Conservation (phyloP, 179 eudicot species). For the Heliamphora pulchella region DNA sequence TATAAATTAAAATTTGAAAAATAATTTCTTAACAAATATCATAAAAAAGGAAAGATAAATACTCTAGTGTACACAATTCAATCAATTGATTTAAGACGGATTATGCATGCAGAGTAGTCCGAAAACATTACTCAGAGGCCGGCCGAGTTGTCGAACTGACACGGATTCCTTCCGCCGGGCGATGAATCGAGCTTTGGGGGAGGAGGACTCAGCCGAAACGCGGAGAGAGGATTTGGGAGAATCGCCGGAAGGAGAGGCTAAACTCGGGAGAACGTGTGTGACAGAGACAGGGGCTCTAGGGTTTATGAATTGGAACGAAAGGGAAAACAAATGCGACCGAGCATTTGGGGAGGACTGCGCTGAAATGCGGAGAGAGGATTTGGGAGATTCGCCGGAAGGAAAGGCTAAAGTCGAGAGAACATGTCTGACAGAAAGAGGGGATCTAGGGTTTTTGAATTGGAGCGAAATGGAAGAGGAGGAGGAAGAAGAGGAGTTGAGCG, state of each 20-base stretch:
- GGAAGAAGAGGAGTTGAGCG: conserved; percentile 7
- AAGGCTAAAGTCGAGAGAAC: background rate
- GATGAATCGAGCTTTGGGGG: conserved; percentile 43
- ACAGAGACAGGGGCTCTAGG: too few relatives aligned
- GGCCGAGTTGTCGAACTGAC: conserved; percentile 35
- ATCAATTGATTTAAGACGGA: background rate
- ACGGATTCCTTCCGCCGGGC: conserved; percentile 38
- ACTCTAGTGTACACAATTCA: background rate
- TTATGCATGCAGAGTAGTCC: too few relatives aligned
- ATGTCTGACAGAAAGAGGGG: background rate
- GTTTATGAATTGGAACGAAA: too few relatives aligned
- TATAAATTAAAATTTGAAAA: too few relatives aligned
- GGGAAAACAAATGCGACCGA: conserved; percentile 13
- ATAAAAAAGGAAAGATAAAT: background rate
- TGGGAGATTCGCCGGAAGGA: conserved; percentile 18
- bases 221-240: too few relatives aligned
- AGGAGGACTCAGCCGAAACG: background rate
- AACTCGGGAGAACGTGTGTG: too few relatives aligned
- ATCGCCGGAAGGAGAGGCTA: too few relatives aligned
- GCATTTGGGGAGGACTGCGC: conserved; percentile 42
- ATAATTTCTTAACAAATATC: too few relatives aligned
- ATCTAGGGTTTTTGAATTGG: conserved; percentile 26
- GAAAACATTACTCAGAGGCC: conserved; percentile 36
- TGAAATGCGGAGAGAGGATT: conserved; percentile 30
- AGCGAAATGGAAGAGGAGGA: conserved; percentile 16